Base-by-base conservation (phyloP, 805 yeast species). In the Metahyphopichia silvanorum region DNA sequence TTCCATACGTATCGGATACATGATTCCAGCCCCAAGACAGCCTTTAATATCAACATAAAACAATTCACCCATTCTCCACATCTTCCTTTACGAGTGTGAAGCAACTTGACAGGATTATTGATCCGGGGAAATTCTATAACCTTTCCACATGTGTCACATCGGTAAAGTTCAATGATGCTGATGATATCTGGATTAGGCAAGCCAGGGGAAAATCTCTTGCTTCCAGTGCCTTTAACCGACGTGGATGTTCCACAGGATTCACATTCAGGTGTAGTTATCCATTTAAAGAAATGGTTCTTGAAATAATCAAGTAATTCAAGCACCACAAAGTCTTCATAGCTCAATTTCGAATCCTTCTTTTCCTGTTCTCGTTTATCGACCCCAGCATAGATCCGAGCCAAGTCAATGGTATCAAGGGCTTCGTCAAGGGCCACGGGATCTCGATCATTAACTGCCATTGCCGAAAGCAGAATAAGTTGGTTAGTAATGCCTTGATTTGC, bases 61-160 rank as follows among this genome's bases (percentile, higher is more conserved):
- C 91, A 77, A 45, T 85, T 84, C 34, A 89, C 91, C 95, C 95
- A 91, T 55, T 91, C 98, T 1, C 98, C 98, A 58, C 98, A 91
- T 29, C 98, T 68, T 0, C 98, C 98, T 21, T 53, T 51, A 26
- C 86, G 62, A 0, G 82, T 73, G 18, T 74, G 63, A 11, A 91
- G 56, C 16, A 91, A 59, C 38, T 71, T 75, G 1, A 59, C 60
- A 0, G 91, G 83, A 40, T 78, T 74, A 50, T 84, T 82, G 49
- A 84, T 83, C 22, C 98, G 66, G 1, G 96, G 88, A 42, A 87
- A 91, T 29, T 86, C 63, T 11, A 76, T 63, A 1, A 36, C 33
- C 0, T 34, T 25, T 2, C 52, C 41, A 55, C 96, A 87, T 2
- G 44, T 41, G 1, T 39, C 35, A 53, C 96, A 89, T 38, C 55